Base-by-base conservation (phyloP, 2,329 filamentous ascomycete species). In the Lachnellula arida region DNA sequence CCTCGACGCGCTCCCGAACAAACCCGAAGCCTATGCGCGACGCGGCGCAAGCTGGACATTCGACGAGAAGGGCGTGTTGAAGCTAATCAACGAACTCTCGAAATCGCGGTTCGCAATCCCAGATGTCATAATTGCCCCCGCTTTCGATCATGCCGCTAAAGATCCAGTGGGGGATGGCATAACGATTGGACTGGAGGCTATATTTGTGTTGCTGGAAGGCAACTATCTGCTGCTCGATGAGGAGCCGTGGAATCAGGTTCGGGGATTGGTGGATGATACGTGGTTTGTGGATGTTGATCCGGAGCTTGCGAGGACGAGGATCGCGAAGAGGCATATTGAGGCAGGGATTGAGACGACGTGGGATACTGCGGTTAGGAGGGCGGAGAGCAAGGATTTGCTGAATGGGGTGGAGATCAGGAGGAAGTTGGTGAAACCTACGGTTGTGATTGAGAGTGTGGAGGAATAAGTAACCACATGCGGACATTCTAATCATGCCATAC, bases 31-130 rank as follows among this genome's bases (percentile, higher is more conserved):
- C 0, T 87, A 90, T 67, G 87, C 86, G 28, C 86, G 91, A 3
- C 85, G 93, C 62, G 93, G 93, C 19, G 92, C 93, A 35, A 88
- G 88, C n/a, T 97, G 94, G 74, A 97, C 93, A 9, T 97, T 97
- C 69, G 89, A 97, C 71, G 88, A 86, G 0, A 70, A 76, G 0
- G 83, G 84, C 8, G 94, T 94, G 70, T 75, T 88, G 2, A 58
- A 69, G 0, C 78, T 97, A 0, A 83, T 96, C 5, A 74, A 78
- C 54, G 49, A 49, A 6, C 56, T 61, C 2, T 59, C 56, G 3
- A 51, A 57, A 40, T 62, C 49, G 4, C 51, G 53, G 44, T 54
- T 60, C 44, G 35, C 54, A 22, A 6, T 52, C 14, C 28, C 49
- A 17, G 63, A 68, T 17, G 54, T 57, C 0, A 62, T 65, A 0